These are phyloP conservation scores for Kalanchoe fedtschenkoi DNA, from an alignment of 164 flowering plant genomes.

Conservation along the genomic window DNA sequence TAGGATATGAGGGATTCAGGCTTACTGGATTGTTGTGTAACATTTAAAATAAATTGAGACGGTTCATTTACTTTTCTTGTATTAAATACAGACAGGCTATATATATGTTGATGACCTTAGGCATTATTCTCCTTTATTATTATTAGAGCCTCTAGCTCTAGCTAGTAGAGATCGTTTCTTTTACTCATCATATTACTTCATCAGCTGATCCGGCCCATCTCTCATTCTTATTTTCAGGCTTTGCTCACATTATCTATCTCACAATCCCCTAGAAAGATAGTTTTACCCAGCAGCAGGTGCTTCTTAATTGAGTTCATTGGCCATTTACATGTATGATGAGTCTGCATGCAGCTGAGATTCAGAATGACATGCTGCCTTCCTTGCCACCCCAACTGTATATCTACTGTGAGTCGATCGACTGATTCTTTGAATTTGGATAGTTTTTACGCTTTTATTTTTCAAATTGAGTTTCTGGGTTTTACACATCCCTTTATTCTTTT, in stretches of 20 bases:
- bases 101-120: not conserved
- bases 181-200: not conserved
- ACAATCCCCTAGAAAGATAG: no score
- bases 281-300: no score
- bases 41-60: not conserved
- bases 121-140: not conserved
- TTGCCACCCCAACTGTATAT: not conserved
- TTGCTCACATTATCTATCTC: no score
- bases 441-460: not conserved
- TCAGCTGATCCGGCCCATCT: no score
- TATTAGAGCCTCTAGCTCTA: no score
- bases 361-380: not conserved
- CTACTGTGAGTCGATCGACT: not conserved
- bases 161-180: not conserved
- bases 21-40: not conserved
- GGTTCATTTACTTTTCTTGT: not conserved
- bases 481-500: not conserved
- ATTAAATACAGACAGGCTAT: not conserved
- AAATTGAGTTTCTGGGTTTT: not conserved
- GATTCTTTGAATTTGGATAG: no score
- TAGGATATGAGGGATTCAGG: not conserved
- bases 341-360: not conserved
- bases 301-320: not conserved
- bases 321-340: not conserved
- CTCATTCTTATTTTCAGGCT: no score